phyloP scores from a whole-genome alignment of 1,284 basidiomycete species.

The Porogramme epimiltina region DNA sequence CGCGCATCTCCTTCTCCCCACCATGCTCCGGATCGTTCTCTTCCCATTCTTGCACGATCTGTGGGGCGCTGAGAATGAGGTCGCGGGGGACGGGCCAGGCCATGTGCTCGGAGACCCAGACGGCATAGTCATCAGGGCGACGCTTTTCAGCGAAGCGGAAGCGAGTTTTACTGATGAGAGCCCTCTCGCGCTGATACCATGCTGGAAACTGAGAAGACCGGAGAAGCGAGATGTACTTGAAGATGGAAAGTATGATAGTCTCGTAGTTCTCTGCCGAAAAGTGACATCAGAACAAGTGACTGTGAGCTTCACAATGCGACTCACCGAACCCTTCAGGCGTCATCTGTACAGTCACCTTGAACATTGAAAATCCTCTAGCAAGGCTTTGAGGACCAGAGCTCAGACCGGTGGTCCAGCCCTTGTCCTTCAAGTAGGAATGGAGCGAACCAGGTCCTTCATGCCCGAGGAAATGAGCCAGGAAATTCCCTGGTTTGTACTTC shows the following conservation, averaged over 20 bases:
- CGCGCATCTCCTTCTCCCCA: constrained; percentile 59
- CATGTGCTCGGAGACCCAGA: constrained; percentile 78
- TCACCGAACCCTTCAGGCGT: constrained; percentile 87
- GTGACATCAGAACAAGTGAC: background rate
- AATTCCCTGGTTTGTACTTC: constrained; percentile 80
- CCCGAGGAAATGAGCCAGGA: constrained; percentile 88
- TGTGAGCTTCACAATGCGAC: constrained; percentile 23
- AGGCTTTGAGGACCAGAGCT: constrained; percentile 75
- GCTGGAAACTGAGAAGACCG: constrained; percentile 68
- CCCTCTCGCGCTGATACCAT: constrained; percentile 82
- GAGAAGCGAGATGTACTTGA: constrained; percentile 89
- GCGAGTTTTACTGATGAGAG: constrained; percentile 71
- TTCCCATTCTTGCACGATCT: constrained; percentile 81
- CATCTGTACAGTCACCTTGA: constrained; percentile 83
- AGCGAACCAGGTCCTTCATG: constrained; percentile 97
- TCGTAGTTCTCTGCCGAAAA: constrained; percentile 70
- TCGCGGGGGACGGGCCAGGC: constrained; percentile 82
- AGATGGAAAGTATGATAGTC: constrained; percentile 71
- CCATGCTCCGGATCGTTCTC: constrained; percentile 38
- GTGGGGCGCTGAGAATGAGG: constrained; percentile 75
- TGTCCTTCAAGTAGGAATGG: constrained; percentile 88
- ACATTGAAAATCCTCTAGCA: constrained; percentile 86
- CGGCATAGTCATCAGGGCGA: constrained; percentile 81
- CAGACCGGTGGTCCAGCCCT: constrained; percentile 89
- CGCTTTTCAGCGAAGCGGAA: constrained; percentile 93